Base-by-base conservation (phyloP, 2,329 filamentous ascomycete species). In the Onygenales sp. region DNA sequence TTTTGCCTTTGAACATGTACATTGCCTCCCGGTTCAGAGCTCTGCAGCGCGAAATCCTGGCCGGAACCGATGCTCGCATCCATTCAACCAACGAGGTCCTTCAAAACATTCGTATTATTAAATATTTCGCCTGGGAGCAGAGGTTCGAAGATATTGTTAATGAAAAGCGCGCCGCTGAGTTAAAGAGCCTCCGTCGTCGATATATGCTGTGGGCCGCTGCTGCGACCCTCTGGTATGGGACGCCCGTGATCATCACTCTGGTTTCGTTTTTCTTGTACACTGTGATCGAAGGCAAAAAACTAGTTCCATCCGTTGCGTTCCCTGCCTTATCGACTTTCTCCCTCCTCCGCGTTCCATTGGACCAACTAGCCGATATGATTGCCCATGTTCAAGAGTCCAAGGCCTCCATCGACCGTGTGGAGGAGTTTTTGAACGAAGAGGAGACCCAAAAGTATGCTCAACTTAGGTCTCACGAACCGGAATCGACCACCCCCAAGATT, bases 71-170 rank as follows among this genome's bases (percentile, higher is more conserved):
- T 71, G 93, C 93, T 65, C 85, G 93, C 51, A 97, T 98, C 58
- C 89, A 96, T 66, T 86, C 90, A 4, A 98, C 93, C 5, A 98
- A 98, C 67, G 93, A 98, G 70, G 87, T 97, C 7, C 76, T 98
- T 32, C 91, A 95, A 66, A 98, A 97, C 63, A 97, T 98, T 60
- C 84, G 93, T 50, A 96, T 98, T 67, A 97, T 98, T 80, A 98
- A 98, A 68, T 98, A 93, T 70, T 98, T 98, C 67, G 92, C 93
- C 0, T 98, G 93, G 93, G 93, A 98, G 69, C 84, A 90, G 62
- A 86, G 92, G 2, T 98, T 96, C 67, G 82, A 87, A 54, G 81
- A 82, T 21, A 83, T 89, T 52, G 89, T 98, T 36, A 87, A 94
- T 56, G 92, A 96, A 68, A 96, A 95, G 73, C 84, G 93, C 57